A percentile compares a stretch with the other conserved stretches of the same genome.
Evolutionary conservation across 1,284 basidiomycete species (phyloP).

Genomic region (Ceratobasidium sp.): DNA sequence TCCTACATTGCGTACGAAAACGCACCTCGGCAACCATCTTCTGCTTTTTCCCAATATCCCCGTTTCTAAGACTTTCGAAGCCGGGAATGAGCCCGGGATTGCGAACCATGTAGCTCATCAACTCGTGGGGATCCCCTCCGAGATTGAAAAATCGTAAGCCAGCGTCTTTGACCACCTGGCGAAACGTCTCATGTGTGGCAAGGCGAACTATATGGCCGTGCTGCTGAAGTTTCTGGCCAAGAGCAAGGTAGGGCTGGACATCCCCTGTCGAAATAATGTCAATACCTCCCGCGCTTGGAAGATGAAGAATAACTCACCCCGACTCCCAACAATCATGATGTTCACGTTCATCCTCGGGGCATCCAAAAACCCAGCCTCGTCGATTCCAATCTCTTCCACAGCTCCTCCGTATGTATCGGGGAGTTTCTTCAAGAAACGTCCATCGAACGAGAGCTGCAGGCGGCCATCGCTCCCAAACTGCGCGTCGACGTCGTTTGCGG

Average conservation of each 20-base stretch:
- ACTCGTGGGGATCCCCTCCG: conserved; percentile 69
- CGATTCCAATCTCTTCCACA: conserved; percentile 25
- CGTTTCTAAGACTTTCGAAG: conserved; percentile 63
- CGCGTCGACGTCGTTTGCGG: background rate
- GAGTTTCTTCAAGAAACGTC: background rate
- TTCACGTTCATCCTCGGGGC: conserved; percentile 68
- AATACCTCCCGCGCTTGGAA: no score
- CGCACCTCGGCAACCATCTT: conserved; percentile 62
- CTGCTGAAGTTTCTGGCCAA: conserved; percentile 66
- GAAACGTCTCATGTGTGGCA: conserved; percentile 75
- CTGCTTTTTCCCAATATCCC: conserved; percentile 64
- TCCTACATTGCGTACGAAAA: background rate
- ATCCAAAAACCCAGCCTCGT: conserved; percentile 44
- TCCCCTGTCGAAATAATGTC: conserved; percentile 66
- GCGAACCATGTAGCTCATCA: conserved; percentile 73
- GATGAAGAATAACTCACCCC: background rate
- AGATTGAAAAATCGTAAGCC: conserved; percentile 70
- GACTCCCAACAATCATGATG: conserved; percentile 63
- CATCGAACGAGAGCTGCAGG: conserved; percentile 16
- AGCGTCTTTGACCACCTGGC: conserved; percentile 65
- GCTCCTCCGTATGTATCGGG: background rate
- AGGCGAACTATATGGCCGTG: conserved; percentile 74
- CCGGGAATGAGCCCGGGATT: conserved; percentile 69
- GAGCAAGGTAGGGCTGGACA: conserved; percentile 77
- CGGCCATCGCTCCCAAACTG: conserved; percentile 16